Evolutionary conservation across 768 basidiomycete genomes (phyloP), one percentile per base, ranked within the genome.

Genomic region (Ephemerocybe angulata): DNA sequence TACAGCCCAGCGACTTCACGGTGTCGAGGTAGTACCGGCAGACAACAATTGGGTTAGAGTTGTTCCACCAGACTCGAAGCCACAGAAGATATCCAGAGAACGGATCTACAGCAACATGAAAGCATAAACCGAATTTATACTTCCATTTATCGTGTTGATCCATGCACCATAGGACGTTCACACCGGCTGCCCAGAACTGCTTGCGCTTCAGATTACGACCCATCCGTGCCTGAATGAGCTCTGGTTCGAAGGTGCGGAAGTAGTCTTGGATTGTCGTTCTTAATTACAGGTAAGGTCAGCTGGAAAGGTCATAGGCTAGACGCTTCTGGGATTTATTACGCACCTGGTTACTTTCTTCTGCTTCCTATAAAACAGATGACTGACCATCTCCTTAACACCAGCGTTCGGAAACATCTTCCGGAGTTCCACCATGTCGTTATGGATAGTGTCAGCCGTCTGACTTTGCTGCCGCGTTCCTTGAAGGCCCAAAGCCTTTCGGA

Each of bases 111-210:
- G 65, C 62, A 13, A 61, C 55, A 61, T 80, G 70, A 0, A 70
- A 48, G 53, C 58, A 62, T 0, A 79, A 63, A 0, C 75, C 74
- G 61, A 72, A 78, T 4, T 62, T 55, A 24, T 44, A 44, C 17
- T 63, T 59, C 73, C 72, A 79, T 47, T 81, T 81, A 55, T 81
- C 74, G 57, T 81, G 76, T 56, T 80, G 79, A 50, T 80, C 74
- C 19, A 69, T 42, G 0, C 60, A 40, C 64, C 68, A 69, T 0
- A 74, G 38, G 24, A 77, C 72, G 25, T 72, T 78, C 0, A 76
- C 67, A 0, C 78, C 78, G 5, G 77, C 76, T 2, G 72, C 64
- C 59, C 63, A 75, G 48, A 72, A 79, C 0, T 54, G 55, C 3
- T 60, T 58, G 0, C 71, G 62, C 15, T 62, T 62, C 22, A 78